These are phyloP conservation scores for Colletotrichum karsti DNA, from an alignment of 2,329 filamentous ascomycete genomes.

Conservation along the genomic window DNA sequence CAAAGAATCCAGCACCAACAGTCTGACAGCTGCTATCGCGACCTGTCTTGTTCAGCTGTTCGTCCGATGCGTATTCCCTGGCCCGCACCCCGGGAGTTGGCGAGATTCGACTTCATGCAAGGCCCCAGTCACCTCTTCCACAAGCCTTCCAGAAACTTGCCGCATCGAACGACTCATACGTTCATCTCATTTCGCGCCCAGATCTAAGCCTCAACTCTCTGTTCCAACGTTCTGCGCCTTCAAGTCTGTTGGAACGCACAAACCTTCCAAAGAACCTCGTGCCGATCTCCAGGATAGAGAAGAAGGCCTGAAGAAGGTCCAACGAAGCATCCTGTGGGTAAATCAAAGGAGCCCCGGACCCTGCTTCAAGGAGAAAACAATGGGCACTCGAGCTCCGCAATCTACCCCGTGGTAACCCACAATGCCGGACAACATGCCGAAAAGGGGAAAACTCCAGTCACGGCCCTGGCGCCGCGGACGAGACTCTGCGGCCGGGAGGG, in stretches of 20 bases:
- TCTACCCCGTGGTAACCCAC: constrained; percentile 3
- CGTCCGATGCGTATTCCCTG: constrained; percentile 16
- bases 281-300: constrained; percentile 10
- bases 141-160: constrained; percentile 16
- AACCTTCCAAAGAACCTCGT: constrained; percentile 7
- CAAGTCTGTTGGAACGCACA: background rate
- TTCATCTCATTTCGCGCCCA: constrained; percentile 8
- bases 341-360: constrained; percentile 1
- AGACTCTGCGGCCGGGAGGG: background rate
- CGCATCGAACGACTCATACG: constrained; percentile 3
- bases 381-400: constrained; percentile 7
- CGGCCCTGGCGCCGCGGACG: background rate
- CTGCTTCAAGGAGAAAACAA: constrained; percentile 14
- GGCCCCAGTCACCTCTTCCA: background rate
- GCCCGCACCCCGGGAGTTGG: constrained; percentile 7
- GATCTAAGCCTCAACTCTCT: constrained; percentile 12
- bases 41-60: constrained; percentile 8
- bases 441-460: constrained; percentile 6
- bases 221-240: background rate
- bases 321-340: background rate
- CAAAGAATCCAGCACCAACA: background rate
- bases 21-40: background rate
- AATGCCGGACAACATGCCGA: constrained; percentile 12
- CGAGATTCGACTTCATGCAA: constrained; percentile 22
- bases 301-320: background rate